These are phyloP conservation scores for Candida multigemmis DNA, from an alignment of 805 yeast species.

Conservation along the genomic window DNA sequence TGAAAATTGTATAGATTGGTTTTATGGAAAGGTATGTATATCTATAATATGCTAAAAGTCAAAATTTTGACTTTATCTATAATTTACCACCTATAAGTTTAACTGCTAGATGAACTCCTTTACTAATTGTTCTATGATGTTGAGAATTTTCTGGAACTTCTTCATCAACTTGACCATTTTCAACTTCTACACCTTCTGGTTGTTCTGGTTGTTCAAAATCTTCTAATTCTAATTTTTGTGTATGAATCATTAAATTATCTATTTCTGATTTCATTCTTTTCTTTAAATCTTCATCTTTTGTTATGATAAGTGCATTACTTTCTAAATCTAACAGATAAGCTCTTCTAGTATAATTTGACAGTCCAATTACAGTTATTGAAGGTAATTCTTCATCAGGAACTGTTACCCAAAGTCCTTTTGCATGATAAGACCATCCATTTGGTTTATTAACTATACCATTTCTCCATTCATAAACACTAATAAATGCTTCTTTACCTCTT, in stretches of 20 bases:
- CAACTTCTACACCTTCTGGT: conserved; percentile 14
- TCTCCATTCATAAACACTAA: conserved; percentile 75
- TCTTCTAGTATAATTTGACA: conserved; percentile 87
- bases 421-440: conserved; percentile 95
- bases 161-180: conserved; percentile 6
- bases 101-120: conserved; percentile 62
- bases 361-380: conserved; percentile 74
- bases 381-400: conserved; percentile 52
- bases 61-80: conserved; percentile 2
- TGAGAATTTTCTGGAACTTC: conserved; percentile 39
- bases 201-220: too few species aligned
- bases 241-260: conserved; percentile 44
- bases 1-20: too few species aligned
- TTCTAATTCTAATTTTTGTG: conserved; percentile 43
- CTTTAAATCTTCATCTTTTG: conserved; percentile 56
- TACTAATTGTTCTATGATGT: conserved; percentile 53
- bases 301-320: conserved; percentile 72
- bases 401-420: conserved; percentile 87
- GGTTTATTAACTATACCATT: conserved; percentile 74
- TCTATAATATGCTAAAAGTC: background rate
- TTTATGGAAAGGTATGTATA: too few species aligned
- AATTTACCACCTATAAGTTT: conserved; percentile 50
- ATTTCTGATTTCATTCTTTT: conserved; percentile 53
- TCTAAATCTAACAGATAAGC: conserved; percentile 86
- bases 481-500: conserved; percentile 31